A percentile compares a stretch with the other conserved stretches of the same genome.
These are phyloP conservation scores for Aspergillus sp. DNA, from an alignment of 2,329 filamentous ascomycete species.

Conservation along the genomic window DNA sequence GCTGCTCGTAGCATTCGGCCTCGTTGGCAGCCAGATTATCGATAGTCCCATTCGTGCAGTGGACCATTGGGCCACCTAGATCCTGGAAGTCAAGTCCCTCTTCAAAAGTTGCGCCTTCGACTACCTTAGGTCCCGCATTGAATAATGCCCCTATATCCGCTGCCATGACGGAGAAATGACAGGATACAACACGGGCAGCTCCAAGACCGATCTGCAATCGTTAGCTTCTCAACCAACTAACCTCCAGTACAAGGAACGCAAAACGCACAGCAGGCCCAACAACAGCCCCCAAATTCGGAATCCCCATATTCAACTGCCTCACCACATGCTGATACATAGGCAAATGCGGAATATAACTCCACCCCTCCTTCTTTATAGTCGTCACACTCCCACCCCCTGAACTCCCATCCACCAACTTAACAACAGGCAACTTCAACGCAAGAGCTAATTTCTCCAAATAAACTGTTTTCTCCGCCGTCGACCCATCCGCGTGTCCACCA, in stretches of 20 bases:
- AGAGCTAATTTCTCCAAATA: constrained; percentile 58
- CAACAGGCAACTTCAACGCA: constrained; percentile 50
- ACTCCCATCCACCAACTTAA: constrained; percentile 59
- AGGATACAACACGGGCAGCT: constrained; percentile 54
- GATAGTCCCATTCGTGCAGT: constrained; percentile 60
- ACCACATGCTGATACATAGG: constrained; percentile 48
- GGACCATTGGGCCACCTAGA: constrained; percentile 54
- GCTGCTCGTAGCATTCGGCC: constrained; percentile 55
- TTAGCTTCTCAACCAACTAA: neutral
- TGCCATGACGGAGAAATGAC: constrained; percentile 62
- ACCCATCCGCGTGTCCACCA: constrained; percentile 58
- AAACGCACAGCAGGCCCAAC: constrained; percentile 49
- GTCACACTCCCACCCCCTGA: constrained; percentile 58
- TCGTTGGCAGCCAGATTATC: constrained; percentile 58
- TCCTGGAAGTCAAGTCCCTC: constrained; percentile 54
- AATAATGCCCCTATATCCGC: constrained; percentile 56
- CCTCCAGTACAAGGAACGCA: neutral
- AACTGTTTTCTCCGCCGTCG: constrained; percentile 51
- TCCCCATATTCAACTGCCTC: constrained; percentile 55
- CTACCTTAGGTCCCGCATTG: constrained; percentile 59
- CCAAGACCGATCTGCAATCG: constrained; percentile 50
- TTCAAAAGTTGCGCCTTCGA: constrained; percentile 58
- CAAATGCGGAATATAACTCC: constrained; percentile 55
- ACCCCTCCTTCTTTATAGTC: constrained; percentile 50
- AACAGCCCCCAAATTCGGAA: constrained; percentile 58